Percentiles rank a stretch among this genome's conserved stretches.
These are phyloP conservation scores for Saturnispora serradocipensis DNA, from an alignment of 805 yeast genomes.

Conservation along the genomic window DNA sequence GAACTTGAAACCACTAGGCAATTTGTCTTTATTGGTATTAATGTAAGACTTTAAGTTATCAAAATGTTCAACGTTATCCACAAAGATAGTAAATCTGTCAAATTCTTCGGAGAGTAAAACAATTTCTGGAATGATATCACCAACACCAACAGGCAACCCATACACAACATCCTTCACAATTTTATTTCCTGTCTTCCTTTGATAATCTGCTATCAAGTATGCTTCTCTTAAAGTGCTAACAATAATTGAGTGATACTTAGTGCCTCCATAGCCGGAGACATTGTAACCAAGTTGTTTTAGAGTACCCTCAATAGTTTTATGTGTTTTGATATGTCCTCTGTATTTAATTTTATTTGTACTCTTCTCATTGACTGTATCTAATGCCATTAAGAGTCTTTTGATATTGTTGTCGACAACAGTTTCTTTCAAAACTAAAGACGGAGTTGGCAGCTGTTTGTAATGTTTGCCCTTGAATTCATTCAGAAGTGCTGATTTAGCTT, in stretches of 20 bases:
- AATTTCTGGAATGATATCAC: slow-evolving; percentile 40
- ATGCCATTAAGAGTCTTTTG: neutral
- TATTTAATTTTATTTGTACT: slow-evolving; percentile 29
- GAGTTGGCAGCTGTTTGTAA: slow-evolving; percentile 40
- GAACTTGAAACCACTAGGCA: slow-evolving; percentile 34
- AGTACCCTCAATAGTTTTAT: slow-evolving; percentile 56
- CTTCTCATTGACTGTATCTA: slow-evolving; percentile 1
- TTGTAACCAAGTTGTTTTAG: slow-evolving; percentile 43
- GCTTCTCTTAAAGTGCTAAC: slow-evolving; percentile 68
- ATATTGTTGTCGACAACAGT: slow-evolving; percentile 13
- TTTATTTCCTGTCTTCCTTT: slow-evolving; percentile 7
- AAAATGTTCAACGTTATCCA: slow-evolving; percentile 54
- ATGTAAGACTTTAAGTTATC: slow-evolving; percentile 35
- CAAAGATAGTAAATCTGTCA: slow-evolving; percentile 38
- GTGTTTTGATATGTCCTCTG: slow-evolving; percentile 68
- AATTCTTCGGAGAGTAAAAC: slow-evolving; percentile 34
- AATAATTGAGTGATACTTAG: slow-evolving; percentile 31
- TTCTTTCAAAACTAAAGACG: slow-evolving; percentile 41
- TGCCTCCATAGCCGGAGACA: slow-evolving; percentile 30
- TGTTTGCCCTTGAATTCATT: slow-evolving; percentile 31
- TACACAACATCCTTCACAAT: slow-evolving; percentile 38
- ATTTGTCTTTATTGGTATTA: slow-evolving; percentile 5
- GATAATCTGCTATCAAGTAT: slow-evolving; percentile 29
- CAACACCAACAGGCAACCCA: slow-evolving; percentile 47
- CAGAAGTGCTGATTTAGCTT: slow-evolving; percentile 10